A percentile compares a stretch with the other conserved stretches of the same genome.
These are phyloP conservation scores for Phaeosphaeria sp. DNA, from an alignment of 2,329 filamentous ascomycete species.

Conservation along the genomic window DNA sequence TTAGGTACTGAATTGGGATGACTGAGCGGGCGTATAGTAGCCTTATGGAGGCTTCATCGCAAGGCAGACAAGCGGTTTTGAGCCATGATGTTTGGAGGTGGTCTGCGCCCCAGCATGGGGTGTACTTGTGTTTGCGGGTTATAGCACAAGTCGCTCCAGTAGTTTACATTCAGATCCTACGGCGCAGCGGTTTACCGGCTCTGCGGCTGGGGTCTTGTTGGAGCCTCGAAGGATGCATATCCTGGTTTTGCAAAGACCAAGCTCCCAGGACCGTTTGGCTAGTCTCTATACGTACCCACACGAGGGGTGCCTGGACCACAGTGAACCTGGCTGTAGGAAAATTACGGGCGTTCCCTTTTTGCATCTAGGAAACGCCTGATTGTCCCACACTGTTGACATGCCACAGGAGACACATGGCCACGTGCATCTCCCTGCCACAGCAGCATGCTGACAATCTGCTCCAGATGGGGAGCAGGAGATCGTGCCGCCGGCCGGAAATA, in stretches of 20 bases:
- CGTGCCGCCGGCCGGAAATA: constrained; percentile 14
- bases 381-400: background rate
- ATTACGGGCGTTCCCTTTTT: constrained; percentile 23
- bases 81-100: constrained; percentile 32
- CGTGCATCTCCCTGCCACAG: constrained; percentile 10
- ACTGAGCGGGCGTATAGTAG: constrained; percentile 35
- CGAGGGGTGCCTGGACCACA: constrained; percentile 33
- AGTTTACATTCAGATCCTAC: constrained; percentile 27
- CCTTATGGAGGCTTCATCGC: constrained; percentile 35
- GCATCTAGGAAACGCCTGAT: constrained; percentile 5
- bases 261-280: constrained; percentile 45
- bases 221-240: constrained; percentile 47
- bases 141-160: constrained; percentile 41
- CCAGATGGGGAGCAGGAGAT: constrained; percentile 1
- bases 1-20: constrained; percentile 32
- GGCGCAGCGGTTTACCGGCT: constrained; percentile 42
- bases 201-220: constrained; percentile 45
- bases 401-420: constrained; percentile 7
- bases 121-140: constrained; percentile 40
- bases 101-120: constrained; percentile 46
- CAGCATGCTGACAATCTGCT: constrained; percentile 3
- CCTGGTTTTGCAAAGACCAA: constrained; percentile 41
- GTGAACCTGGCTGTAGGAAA: constrained; percentile 32
- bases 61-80: constrained; percentile 43
- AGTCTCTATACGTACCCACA: constrained; percentile 36